phyloP scores from a whole-genome alignment of 2,329 filamentous ascomycete genomes.

The Xylariales sp. region DNA sequence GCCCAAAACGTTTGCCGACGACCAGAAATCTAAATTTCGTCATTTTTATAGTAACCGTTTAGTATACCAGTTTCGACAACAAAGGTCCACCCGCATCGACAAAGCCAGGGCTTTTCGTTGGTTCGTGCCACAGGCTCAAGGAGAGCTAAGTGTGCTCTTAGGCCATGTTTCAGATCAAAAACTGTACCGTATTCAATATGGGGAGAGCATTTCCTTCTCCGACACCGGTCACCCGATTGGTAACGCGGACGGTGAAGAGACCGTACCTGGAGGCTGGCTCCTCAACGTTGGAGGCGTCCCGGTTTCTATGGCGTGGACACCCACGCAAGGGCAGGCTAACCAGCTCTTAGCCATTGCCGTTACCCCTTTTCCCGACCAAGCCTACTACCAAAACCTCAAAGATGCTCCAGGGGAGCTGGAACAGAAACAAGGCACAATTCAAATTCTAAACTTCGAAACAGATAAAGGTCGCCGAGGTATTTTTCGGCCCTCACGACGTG shows the following conservation, averaged over 20 bases:
- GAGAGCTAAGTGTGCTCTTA: constrained; percentile 43
- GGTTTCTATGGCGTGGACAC: constrained; percentile 65
- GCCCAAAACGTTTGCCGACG: constrained; percentile 40
- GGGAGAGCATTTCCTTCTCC: constrained; percentile 44
- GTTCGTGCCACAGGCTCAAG: constrained; percentile 43
- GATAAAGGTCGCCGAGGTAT: constrained; percentile 49
- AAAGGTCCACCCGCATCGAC: constrained; percentile 42
- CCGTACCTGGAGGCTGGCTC: constrained; percentile 59
- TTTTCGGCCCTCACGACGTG: constrained; percentile 50
- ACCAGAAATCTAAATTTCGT: constrained; percentile 42
- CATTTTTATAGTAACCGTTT: constrained; percentile 44
- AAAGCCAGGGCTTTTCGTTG: constrained; percentile 41
- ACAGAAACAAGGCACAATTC: constrained; percentile 60
- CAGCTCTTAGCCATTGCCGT: constrained; percentile 66
- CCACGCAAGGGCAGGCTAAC: constrained; percentile 50
- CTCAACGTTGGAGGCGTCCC: constrained; percentile 66
- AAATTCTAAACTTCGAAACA: constrained; percentile 63
- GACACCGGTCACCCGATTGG: constrained; percentile 42
- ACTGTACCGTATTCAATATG: constrained; percentile 43
- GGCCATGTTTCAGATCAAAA: constrained; percentile 47
- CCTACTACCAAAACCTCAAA: constrained; percentile 54
- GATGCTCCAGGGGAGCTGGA: constrained; percentile 54
- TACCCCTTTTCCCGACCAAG: constrained; percentile 63
- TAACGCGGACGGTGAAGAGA: constrained; percentile 32
- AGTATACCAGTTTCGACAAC: constrained; percentile 33